Evolutionary conservation across 2,329 filamentous ascomycete species (phyloP).

Genomic region (Colletotrichum incanum): DNA sequence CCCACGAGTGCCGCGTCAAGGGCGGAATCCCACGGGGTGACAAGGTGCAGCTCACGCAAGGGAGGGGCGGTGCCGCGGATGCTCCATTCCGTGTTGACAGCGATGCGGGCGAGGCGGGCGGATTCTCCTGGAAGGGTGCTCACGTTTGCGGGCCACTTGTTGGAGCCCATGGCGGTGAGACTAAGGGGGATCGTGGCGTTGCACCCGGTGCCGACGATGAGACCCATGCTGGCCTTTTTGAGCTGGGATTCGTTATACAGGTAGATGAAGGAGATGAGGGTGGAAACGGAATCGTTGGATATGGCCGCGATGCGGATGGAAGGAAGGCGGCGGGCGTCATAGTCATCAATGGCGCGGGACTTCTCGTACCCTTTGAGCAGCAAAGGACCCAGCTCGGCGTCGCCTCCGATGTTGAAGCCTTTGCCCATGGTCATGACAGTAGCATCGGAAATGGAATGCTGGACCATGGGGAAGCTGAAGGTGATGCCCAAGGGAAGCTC

Average conservation of each 20-base stretch:
- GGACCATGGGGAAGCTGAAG: conserved; percentile 80
- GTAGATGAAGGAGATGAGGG: conserved; percentile 83
- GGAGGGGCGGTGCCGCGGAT: conserved; percentile 83
- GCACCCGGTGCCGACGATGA: conserved; percentile 86
- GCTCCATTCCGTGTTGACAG: conserved; percentile 89
- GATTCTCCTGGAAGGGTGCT: conserved; percentile 63
- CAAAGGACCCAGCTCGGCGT: conserved; percentile 73
- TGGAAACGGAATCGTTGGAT: conserved; percentile 86
- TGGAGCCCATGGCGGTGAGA: conserved; percentile 72
- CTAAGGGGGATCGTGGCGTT: conserved; percentile 85
- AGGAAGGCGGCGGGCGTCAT: conserved; percentile 63
- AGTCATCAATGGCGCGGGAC: conserved; percentile 51
- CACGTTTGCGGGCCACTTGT: conserved; percentile 71
- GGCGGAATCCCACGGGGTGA: conserved; percentile 79
- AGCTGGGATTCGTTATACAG: conserved; percentile 73
- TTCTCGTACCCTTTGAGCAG: conserved; percentile 72
- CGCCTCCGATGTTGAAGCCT: conserved; percentile 75
- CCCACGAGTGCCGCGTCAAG: conserved; percentile 78
- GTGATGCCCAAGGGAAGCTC: conserved; percentile 77
- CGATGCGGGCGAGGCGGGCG: conserved; percentile 73
- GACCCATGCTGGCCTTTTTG: conserved; percentile 81
- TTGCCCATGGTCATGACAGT: conserved; percentile 80
- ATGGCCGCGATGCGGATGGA: conserved; percentile 81
- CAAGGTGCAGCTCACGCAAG: conserved; percentile 73
- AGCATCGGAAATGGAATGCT: conserved; percentile 74